phyloP scores from a whole-genome alignment of 768 basidiomycete genomes.

The Lactifluus hygrophoroides region DNA sequence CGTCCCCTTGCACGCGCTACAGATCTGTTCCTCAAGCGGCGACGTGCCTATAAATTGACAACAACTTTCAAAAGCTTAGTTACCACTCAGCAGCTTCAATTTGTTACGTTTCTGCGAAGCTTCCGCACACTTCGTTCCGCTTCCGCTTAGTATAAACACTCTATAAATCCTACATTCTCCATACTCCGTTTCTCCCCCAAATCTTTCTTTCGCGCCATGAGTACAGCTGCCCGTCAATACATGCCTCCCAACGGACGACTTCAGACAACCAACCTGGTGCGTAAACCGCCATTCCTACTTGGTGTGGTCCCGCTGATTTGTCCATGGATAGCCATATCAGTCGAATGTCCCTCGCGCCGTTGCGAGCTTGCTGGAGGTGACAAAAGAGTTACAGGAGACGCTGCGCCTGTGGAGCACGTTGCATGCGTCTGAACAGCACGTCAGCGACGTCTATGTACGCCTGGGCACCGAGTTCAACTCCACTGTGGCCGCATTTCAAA shows the following conservation, averaged over 20 bases:
- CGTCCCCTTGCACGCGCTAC: neutral
- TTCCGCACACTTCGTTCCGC: neutral
- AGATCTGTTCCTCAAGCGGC: conserved; percentile 12
- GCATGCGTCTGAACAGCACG: conserved; percentile 53
- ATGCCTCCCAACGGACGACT: conserved; percentile 17
- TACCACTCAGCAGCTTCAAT: neutral
- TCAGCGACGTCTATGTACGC: conserved; percentile 85
- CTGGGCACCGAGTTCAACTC: conserved; percentile 86
- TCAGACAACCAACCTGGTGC: conserved; percentile 15
- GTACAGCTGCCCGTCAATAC: conserved; percentile 12
- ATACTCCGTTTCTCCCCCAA: neutral
- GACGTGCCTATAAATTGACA: conserved; percentile 10
- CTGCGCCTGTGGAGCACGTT: conserved; percentile 60
- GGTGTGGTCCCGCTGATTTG: neutral
- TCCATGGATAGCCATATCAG: neutral
- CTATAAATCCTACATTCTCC: neutral
- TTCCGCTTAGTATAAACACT: conserved; percentile 7
- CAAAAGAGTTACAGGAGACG: conserved; percentile 71
- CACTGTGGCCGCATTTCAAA: conserved; percentile 65
- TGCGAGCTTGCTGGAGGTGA: conserved; percentile 63
- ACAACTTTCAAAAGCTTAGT: neutral
- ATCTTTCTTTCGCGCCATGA: conserved; percentile 7
- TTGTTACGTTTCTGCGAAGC: conserved; percentile 10
- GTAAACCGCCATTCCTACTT: neutral
- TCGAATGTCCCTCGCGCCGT: conserved; percentile 54